A percentile compares a stretch with the other conserved stretches of the same genome.
phyloP scores from a whole-genome alignment of 2,329 filamentous ascomycete genomes.

The Knufia fluminis region DNA sequence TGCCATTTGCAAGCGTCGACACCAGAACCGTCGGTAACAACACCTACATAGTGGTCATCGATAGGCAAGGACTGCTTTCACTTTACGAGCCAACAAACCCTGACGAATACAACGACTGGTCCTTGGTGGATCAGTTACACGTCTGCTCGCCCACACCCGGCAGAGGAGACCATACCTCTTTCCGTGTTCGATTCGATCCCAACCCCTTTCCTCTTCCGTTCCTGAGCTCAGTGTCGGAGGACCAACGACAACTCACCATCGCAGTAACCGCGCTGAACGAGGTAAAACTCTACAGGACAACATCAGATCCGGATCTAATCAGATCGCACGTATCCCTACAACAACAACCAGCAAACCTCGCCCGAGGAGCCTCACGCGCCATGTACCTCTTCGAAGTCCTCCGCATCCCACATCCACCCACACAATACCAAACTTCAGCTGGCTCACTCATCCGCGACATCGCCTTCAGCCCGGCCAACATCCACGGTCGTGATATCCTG shows the following conservation, averaged over 20 bases:
- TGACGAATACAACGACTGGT: conserved; percentile 70
- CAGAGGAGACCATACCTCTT: conserved; percentile 77
- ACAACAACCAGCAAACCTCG: conserved; percentile 1
- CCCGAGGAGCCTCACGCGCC: conserved; percentile 49
- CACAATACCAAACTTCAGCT: conserved; percentile 1
- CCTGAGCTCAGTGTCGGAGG: conserved; percentile 68
- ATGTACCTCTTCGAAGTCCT: conserved; percentile 66
- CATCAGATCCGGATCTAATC: conserved; percentile 52
- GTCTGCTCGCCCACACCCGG: conserved; percentile 57
- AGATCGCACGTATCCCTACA: neutral
- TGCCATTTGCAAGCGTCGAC: conserved; percentile 67
- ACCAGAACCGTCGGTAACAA: conserved; percentile 69
- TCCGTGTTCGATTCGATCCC: conserved; percentile 79
- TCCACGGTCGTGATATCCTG: conserved; percentile 79
- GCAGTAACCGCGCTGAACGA: conserved; percentile 79
- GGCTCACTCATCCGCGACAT: conserved; percentile 11
- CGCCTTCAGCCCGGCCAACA: conserved; percentile 78
- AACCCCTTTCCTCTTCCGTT: conserved; percentile 64
- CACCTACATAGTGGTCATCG: conserved; percentile 73
- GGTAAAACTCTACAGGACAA: conserved; percentile 73
- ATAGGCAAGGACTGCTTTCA: conserved; percentile 68
- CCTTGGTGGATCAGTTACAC: conserved; percentile 63
- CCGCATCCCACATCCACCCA: conserved; percentile 51
- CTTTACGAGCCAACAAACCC: conserved; percentile 80
- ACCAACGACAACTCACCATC: conserved; percentile 66